phyloP scores from a whole-genome alignment of 1,139 yeast species.

The Suhomyces bolitotheri region DNA sequence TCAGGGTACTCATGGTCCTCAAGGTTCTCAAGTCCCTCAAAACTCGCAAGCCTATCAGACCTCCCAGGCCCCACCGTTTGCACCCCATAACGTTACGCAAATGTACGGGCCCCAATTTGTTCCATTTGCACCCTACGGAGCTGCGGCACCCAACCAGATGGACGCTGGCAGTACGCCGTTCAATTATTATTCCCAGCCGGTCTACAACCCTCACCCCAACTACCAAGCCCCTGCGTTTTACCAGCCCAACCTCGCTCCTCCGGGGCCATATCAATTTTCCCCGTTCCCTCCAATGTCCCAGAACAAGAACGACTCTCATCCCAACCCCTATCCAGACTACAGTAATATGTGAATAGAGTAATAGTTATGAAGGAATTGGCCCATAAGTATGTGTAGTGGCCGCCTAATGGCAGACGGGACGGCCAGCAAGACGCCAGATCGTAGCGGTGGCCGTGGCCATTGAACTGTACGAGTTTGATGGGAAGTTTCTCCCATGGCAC shows the following conservation, averaged over 20 bases:
- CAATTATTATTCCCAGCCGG: slow-evolving; percentile 7
- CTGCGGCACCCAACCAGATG: slow-evolving; percentile 3
- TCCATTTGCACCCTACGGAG: slow-evolving; percentile 7
- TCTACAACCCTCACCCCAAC: background rate
- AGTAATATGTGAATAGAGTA: no score
- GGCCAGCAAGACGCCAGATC: no score
- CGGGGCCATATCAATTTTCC: background rate
- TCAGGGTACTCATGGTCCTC: slow-evolving; percentile 2
- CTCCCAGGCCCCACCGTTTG: background rate
- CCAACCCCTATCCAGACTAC: no score
- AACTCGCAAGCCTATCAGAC: no score
- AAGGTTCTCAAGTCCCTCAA: background rate
- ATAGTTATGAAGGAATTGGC: no score
- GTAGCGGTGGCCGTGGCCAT: no score
- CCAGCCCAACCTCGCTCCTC: background rate
- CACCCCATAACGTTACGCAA: slow-evolving; percentile 1
- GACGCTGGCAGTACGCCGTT: slow-evolving; percentile 14
- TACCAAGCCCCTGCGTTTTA: background rate
- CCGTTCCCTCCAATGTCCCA: background rate
- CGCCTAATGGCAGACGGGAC: no score
- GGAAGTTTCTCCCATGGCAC: no score
- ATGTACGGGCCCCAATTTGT: slow-evolving; percentile 2
- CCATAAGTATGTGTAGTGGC: no score
- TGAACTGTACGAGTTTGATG: no score
- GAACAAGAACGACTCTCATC: no score